Percentiles rank a stretch among this genome's conserved stretches.
These are phyloP conservation scores for Danielia reshetovae DNA, from an alignment of 805 yeast genomes.

Conservation along the genomic window DNA sequence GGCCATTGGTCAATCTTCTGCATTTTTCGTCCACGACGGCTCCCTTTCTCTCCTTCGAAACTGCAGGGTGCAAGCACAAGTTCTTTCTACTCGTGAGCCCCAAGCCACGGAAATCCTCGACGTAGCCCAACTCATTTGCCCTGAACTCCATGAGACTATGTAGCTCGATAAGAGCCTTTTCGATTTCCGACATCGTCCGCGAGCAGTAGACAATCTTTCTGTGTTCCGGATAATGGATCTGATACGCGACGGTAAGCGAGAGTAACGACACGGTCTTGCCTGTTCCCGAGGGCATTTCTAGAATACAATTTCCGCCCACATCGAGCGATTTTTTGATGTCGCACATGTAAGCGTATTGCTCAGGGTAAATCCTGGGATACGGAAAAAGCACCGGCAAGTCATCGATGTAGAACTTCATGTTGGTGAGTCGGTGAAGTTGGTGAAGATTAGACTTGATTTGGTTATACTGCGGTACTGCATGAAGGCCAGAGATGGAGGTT, in stretches of 20 bases:
- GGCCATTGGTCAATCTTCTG: constrained; percentile 91
- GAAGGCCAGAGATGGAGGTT: too few species aligned
- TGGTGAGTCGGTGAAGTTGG: too few species aligned
- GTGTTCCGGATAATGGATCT: constrained; percentile 91
- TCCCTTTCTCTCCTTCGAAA: constrained; percentile 86
- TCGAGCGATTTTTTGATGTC: constrained; percentile 91
- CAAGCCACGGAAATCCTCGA: constrained; percentile 88
- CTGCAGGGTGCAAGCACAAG: constrained; percentile 84
- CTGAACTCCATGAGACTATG: constrained; percentile 85
- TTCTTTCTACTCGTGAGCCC: constrained; percentile 95
- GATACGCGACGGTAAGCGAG: constrained; percentile 92
- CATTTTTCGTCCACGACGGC: constrained; percentile 93
- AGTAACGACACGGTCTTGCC: constrained; percentile 94
- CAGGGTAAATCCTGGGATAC: constrained; percentile 95
- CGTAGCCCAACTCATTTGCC: constrained; percentile 74
- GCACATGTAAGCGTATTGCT: constrained; percentile 96
- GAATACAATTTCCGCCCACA: constrained; percentile 92
- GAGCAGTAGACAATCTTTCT: constrained; percentile 94
- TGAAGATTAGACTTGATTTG: too few species aligned
- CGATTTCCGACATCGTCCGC: constrained; percentile 99
- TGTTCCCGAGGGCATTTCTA: constrained; percentile 99
- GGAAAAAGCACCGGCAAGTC: constrained; percentile 96
- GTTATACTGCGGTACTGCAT: too few species aligned
- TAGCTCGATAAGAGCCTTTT: constrained; percentile 91
- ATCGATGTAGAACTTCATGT: constrained; percentile 80